Percentiles rank a stretch among this genome's conserved stretches.
These are phyloP conservation scores for Acmispon strigosus DNA, from an alignment of 306 rosid genomes.

Conservation along the genomic window DNA sequence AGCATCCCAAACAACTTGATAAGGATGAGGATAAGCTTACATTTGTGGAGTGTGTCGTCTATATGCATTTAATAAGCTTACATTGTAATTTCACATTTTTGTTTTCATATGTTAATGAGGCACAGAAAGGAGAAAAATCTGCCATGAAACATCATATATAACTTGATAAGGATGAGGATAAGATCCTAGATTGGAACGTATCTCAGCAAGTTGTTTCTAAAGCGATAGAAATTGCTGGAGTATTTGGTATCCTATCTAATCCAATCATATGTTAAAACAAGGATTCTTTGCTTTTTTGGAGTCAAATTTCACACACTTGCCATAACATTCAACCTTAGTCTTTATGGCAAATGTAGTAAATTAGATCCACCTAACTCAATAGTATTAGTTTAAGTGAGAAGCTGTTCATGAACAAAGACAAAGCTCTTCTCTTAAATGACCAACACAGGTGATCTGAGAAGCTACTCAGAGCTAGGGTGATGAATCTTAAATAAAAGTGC, in stretches of 20 bases:
- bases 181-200: neutral
- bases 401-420: conserved; percentile 9
- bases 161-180: neutral
- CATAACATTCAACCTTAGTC: neutral
- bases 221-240: neutral
- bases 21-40: too few relatives aligned
- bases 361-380: conserved; percentile 27
- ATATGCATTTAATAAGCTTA: neutral
- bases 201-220: neutral
- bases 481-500: conserved; percentile 15
- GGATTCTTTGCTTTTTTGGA: neutral
- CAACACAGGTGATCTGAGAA: conserved; percentile 18
- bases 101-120: neutral
- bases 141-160: neutral
- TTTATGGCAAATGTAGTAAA: conserved; percentile 28
- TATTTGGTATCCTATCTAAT: neutral
- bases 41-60: neutral
- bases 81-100: neutral
- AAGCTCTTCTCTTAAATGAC: conserved; percentile 17
- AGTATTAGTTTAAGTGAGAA: conserved; percentile 3
- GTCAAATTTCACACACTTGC: neutral
- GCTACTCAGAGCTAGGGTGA: conserved; percentile 26
- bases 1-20: neutral
- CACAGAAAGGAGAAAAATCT: neutral
- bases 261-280: neutral